Conservation (phyloP, 208 protist genomes). For the Crithidia expoeki region DNA sequence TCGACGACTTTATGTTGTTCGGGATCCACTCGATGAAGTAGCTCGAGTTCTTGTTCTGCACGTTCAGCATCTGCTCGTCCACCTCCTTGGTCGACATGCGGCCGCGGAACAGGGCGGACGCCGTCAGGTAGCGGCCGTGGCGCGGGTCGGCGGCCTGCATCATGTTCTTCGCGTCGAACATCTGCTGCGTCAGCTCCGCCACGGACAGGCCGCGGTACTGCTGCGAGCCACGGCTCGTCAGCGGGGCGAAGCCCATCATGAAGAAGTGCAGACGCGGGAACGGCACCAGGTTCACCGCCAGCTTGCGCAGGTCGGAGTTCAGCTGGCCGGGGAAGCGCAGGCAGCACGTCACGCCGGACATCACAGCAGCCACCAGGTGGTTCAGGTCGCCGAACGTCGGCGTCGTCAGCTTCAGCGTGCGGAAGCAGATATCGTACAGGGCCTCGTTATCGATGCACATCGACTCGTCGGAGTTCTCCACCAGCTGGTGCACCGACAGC, state of each 20-base stretch:
- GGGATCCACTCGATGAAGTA: conserved; percentile 95
- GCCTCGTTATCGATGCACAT: conserved; percentile 99
- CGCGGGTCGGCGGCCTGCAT: conserved; percentile 87
- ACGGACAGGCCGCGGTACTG: conserved; percentile 77
- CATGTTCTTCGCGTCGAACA: conserved; percentile 99
- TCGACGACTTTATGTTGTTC: conserved; percentile 76
- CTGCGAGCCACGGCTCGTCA: conserved; percentile 87
- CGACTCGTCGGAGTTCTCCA: conserved; percentile 88
- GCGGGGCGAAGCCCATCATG: conserved; percentile 96
- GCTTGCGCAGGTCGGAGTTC: conserved; percentile 91
- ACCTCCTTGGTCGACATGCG: conserved; percentile 93
- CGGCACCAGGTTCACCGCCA: conserved; percentile 88
- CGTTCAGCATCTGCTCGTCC: conserved; percentile 31
- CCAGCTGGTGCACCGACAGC: conserved; percentile 97
- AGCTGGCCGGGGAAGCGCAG: conserved; percentile 98
- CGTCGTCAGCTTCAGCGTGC: conserved; percentile 96
- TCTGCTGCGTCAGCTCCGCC: conserved; percentile 95
- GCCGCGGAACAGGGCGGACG: conserved; percentile 92
- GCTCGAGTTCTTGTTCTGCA: conserved; percentile 63
- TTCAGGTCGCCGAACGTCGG: conserved; percentile 98
- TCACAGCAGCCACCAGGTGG: conserved; percentile 95
- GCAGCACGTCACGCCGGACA: conserved; percentile 96
- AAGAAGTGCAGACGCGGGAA: conserved; percentile 99
- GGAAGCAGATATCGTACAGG: conserved; percentile 98
- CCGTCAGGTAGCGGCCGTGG: conserved; percentile 61